A percentile compares a stretch with the other conserved stretches of the same genome.
Evolutionary conservation across 2,329 filamentous ascomycete genomes (phyloP).

Genomic region (Botrytis deweyae): DNA sequence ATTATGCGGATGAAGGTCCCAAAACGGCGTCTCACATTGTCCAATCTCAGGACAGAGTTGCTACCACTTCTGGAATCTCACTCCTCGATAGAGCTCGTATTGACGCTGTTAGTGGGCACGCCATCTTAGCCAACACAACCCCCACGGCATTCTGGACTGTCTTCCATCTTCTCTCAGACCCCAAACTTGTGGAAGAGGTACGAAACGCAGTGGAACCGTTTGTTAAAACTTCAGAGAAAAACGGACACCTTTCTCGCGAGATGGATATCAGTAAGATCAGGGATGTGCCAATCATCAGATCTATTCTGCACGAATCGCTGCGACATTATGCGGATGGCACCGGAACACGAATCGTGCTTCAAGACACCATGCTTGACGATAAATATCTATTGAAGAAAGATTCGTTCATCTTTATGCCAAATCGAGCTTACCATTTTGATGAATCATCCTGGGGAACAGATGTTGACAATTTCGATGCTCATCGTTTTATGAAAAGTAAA

Average conservation of each 20-base stretch:
- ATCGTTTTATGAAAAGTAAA: slow-evolving; percentile 7
- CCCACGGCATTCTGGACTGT: slow-evolving; percentile 1
- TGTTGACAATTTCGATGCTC: not conserved
- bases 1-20: not conserved
- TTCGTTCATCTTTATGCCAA: slow-evolving; percentile 1
- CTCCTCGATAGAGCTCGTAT: not conserved
- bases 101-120: not conserved
- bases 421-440: not conserved
- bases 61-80: not conserved
- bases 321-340: not conserved
- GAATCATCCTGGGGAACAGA: not conserved
- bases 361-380: not conserved
- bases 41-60: not conserved
- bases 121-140: not conserved
- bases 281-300: not conserved
- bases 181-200: not conserved
- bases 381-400: slow-evolving; percentile 10
- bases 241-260: not conserved
- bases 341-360: not conserved
- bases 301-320: not conserved
- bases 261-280: not conserved
- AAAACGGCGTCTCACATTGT: not conserved
- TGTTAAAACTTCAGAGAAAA: not conserved
- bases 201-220: not conserved
- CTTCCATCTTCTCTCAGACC: not conserved